A percentile compares a stretch with the other conserved stretches of the same genome.
Evolutionary conservation across 768 basidiomycete genomes (phyloP).

Genomic region (Mycena leptocephala): DNA sequence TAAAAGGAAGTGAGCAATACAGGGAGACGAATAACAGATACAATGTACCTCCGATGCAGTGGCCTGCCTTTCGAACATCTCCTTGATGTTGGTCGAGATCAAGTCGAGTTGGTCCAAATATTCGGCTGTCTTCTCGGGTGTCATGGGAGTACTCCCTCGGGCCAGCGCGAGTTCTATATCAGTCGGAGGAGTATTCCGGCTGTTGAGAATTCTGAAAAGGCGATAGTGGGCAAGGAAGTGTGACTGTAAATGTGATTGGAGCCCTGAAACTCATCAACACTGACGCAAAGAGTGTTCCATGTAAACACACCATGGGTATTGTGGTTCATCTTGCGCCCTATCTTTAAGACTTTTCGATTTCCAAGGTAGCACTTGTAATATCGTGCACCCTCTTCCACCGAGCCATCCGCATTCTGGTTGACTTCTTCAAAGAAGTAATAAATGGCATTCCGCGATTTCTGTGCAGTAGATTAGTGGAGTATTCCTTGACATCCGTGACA

Average conservation of each 20-base stretch:
- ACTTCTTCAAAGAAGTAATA: not conserved
- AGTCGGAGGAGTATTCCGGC: not conserved
- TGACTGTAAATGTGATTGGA: too few relatives aligned
- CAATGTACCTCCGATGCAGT: not conserved
- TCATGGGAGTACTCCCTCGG: not conserved
- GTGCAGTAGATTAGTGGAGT: too few relatives aligned
- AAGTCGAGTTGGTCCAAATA: not conserved
- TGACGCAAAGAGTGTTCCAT: not conserved
- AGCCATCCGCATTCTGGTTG: not conserved
- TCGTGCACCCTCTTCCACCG: not conserved
- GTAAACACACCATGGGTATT: not conserved
- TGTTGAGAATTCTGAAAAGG: not conserved
- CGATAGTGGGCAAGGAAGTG: not conserved
- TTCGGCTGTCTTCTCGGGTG: not conserved
- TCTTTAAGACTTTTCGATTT: not conserved
- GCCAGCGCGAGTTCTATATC: not conserved
- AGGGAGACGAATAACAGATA: not conserved
- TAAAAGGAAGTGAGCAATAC: not conserved
- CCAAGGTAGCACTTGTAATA: not conserved
- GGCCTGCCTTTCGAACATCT: not conserved
- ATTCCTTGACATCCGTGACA: too few relatives aligned
- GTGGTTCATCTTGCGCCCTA: not conserved
- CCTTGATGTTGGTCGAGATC: not conserved
- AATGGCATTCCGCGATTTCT: not conserved
- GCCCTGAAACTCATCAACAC: too few relatives aligned